Base-by-base conservation (phyloP, 345 rosid genomes). In the Citrus sp. region DNA sequence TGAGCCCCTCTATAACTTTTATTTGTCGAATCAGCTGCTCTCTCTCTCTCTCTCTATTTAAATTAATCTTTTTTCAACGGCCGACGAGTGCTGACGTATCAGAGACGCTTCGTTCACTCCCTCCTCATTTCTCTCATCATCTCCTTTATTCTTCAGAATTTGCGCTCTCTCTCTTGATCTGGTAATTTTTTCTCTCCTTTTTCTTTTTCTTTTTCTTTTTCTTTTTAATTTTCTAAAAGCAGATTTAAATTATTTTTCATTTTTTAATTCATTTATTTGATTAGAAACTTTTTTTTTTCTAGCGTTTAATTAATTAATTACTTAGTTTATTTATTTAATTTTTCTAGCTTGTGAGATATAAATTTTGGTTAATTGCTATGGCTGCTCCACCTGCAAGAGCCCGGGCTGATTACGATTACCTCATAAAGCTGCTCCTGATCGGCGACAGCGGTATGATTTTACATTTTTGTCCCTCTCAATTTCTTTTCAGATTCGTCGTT, bases 351-450 rank as follows among this genome's bases (percentile, higher is more conserved):
- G 25, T 74, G 27, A 71, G 74, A 40, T 34, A 35, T 37, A 54
- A 14, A 54, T 35, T 35, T 79, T 77, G 73, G 72, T 46, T 46
- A 75, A 78, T 81, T 71, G 67, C 82, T 19, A 89, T 89, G 90
- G 88, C 87, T 76, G 92, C 92, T 85, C 93, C 95, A 78, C 93
- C 93, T 75, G 88, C 92, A 69, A 88, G 95, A 89, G 93, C 91
- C 76, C 90, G 95, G 34, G 95, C 95, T 78, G 95, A 88, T 88
- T 88, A 91, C 73, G 95, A 91, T 80, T 91, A 82, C 85, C 95
- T 91, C 67, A 85, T 89, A 34, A 91, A 91, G 78, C 95, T 89
- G 51, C 88, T 91, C 18, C 80, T 89, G 83, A 89, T 91, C 88
- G 93, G 93, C 76, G 95, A 91, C 51, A 91, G 95, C 77, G 93